A percentile compares a stretch with the other conserved stretches of the same genome.
Conservation (phyloP, 169 alveolate genomes). For the Perkinsus olseni region DNA sequence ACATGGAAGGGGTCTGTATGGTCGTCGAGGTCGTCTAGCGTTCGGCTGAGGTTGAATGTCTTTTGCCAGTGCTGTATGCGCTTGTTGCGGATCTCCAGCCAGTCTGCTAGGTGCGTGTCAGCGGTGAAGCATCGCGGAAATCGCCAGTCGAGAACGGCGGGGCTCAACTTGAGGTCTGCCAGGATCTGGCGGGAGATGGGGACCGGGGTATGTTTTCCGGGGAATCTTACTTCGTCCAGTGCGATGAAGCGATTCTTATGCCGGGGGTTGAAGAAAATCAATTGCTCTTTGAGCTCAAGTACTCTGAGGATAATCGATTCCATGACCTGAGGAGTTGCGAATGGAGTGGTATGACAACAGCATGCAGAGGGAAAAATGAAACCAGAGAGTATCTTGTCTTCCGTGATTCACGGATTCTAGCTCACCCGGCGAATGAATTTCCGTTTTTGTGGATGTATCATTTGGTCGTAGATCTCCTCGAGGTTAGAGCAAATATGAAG, state of each 20-base stretch:
- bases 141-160: slow-evolving; percentile 65
- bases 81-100: slow-evolving; percentile 48
- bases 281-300: slow-evolving; percentile 58
- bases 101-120: slow-evolving; percentile 59
- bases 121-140: slow-evolving; percentile 72
- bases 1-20: slow-evolving; percentile 44
- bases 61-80: slow-evolving; percentile 42
- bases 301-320: slow-evolving; percentile 62
- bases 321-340: slow-evolving; percentile 33
- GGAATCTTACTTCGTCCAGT: slow-evolving; percentile 48
- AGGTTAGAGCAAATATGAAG: slow-evolving; percentile 62
- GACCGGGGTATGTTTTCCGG: not conserved
- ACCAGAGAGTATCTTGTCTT: not conserved
- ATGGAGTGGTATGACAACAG: not conserved
- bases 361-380: not conserved
- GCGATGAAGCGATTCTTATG: slow-evolving; percentile 64
- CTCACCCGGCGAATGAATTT: not conserved
- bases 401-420: not conserved
- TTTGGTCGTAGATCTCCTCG: slow-evolving; percentile 77
- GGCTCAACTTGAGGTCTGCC: slow-evolving; percentile 68
- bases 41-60: slow-evolving; percentile 48
- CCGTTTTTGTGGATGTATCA: slow-evolving; percentile 80
- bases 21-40: slow-evolving; percentile 49
- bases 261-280: slow-evolving; percentile 56
- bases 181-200: slow-evolving; percentile 20